These are phyloP conservation scores for Rhododendron griersonianum DNA, from an alignment of 148 eudicot genomes.

Conservation along the genomic window DNA sequence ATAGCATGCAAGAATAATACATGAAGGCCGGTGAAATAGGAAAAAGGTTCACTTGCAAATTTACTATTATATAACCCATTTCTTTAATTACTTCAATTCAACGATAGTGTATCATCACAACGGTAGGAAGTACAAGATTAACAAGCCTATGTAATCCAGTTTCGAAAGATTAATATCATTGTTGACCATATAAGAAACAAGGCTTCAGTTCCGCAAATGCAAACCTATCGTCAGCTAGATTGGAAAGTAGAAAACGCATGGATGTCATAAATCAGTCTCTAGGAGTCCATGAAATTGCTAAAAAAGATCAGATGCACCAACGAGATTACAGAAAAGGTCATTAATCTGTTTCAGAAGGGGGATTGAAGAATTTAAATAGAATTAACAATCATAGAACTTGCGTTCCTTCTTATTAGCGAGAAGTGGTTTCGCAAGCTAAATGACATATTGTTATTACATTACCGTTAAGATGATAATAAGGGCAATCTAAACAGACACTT, in stretches of 20 bases:
- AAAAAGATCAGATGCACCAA: neutral
- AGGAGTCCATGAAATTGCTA: neutral
- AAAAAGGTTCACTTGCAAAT: neutral
- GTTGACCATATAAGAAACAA: neutral
- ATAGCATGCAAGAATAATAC: neutral
- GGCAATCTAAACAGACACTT: neutral
- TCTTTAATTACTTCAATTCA: neutral
- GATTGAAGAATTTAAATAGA: neutral
- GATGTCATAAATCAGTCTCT: neutral
- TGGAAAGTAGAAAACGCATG: neutral
- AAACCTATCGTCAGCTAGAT: neutral
- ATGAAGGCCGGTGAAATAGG: neutral
- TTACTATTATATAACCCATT: neutral
- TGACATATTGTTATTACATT: neutral
- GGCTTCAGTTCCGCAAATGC: neutral
- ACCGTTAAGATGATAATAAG: neutral
- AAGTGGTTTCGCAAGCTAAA: neutral
- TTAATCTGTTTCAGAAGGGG: neutral
- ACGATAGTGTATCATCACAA: neutral
- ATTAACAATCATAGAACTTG: neutral
- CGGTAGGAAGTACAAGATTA: neutral
- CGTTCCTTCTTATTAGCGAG: neutral
- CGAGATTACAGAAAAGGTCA: neutral
- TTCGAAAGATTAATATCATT: neutral
- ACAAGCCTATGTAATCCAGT: no score